phyloP scores from a whole-genome alignment of 2,329 filamentous ascomycete species.

The Lecanicillium sp. region DNA sequence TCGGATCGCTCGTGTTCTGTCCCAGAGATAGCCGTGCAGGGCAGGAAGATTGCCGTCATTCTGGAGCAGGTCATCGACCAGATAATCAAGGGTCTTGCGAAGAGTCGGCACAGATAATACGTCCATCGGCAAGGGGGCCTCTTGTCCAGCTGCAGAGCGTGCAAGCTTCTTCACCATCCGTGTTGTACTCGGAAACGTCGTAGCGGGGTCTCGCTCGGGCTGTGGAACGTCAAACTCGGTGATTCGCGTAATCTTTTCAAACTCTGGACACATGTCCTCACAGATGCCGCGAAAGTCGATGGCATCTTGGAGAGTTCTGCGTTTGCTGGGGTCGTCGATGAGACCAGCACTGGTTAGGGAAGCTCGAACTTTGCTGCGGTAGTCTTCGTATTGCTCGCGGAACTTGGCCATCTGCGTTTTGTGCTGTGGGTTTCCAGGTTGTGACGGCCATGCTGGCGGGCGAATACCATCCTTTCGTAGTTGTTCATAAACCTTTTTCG shows the following conservation, averaged over 20 bases:
- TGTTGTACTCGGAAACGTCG: constrained; percentile 36
- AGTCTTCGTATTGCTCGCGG: constrained; percentile 46
- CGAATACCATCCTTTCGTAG: constrained; percentile 46
- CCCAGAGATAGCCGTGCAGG: constrained; percentile 59
- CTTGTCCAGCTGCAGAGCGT: constrained; percentile 59
- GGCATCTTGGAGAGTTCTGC: constrained; percentile 53
- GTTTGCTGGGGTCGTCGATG: constrained; percentile 57
- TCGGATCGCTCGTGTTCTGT: constrained; percentile 58
- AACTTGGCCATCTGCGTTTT: constrained; percentile 45
- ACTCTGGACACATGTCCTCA: constrained; percentile 62
- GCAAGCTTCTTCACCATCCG: constrained; percentile 61
- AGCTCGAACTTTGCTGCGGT: constrained; percentile 46
- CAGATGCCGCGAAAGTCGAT: constrained; percentile 61
- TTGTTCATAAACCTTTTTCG: constrained; percentile 42
- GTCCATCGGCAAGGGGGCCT: constrained; percentile 59
- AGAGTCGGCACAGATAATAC: constrained; percentile 53
- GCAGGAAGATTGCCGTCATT: constrained; percentile 45
- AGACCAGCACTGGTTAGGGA: constrained; percentile 51
- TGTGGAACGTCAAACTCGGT: constrained; percentile 50
- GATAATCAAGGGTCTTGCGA: constrained; percentile 52
- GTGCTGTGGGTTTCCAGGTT: constrained; percentile 43
- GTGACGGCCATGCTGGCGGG: constrained; percentile 46
- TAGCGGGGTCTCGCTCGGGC: constrained; percentile 42
- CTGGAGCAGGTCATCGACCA: constrained; percentile 50
- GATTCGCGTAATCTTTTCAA: constrained; percentile 55